phyloP scores from a whole-genome alignment of 371 early-diverging fungal genomes.

The Mycotypha africana region DNA sequence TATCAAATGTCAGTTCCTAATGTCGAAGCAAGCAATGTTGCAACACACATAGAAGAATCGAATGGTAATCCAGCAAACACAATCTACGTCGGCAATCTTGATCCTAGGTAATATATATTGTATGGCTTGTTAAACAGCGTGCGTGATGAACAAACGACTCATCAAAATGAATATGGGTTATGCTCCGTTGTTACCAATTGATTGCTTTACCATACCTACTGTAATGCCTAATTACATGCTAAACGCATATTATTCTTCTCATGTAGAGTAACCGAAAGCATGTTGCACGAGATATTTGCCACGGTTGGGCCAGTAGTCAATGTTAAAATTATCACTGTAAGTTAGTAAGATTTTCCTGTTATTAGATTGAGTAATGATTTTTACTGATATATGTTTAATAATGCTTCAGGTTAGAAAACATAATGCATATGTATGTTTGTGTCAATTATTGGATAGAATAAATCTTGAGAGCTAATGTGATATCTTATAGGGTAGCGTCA shows the following conservation, averaged over 20 bases:
- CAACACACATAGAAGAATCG: conserved; percentile 5
- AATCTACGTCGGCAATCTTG: conserved; percentile 86
- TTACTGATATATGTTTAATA: too few species aligned
- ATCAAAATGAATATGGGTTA: too few species aligned
- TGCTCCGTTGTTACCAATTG: too few species aligned
- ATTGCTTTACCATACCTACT: too few species aligned
- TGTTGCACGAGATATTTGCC: conserved; percentile 75
- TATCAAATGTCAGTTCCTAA: conserved; percentile 7
- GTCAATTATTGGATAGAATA: neutral
- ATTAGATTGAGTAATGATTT: neutral
- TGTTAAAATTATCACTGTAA: conserved; percentile 79
- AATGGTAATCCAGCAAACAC: conserved; percentile 21
- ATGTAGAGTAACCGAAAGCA: conserved; percentile 60
- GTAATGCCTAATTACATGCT: too few species aligned
- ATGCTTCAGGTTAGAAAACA: conserved; percentile 19
- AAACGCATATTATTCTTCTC: too few species aligned
- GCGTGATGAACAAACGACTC: too few species aligned
- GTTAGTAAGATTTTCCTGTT: conserved; percentile 8
- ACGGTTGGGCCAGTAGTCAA: conserved; percentile 60
- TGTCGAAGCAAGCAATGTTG: neutral
- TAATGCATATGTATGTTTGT: conserved; percentile 10
- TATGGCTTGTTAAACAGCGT: too few species aligned
- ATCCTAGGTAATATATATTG: conserved; percentile 57
- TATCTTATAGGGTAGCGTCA: conserved; percentile 40
- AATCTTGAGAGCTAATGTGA: too few species aligned